phyloP scores from a whole-genome alignment of 768 basidiomycete genomes.

The Leccinum subgranulosum region DNA sequence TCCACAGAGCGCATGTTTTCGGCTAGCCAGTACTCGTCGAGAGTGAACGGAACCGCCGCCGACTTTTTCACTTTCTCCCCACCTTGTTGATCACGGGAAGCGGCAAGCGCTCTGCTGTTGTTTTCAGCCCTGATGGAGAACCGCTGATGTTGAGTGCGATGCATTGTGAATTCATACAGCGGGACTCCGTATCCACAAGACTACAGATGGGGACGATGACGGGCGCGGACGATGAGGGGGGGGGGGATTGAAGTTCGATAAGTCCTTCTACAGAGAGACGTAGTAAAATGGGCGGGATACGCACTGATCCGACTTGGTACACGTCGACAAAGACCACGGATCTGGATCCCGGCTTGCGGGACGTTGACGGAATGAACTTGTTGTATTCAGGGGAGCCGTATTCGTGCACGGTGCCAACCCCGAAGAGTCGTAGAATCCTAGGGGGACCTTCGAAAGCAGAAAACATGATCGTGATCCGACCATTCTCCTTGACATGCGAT shows the following conservation, averaged over 20 bases:
- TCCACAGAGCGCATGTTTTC: slow-evolving; percentile 55
- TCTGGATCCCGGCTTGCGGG: slow-evolving; percentile 56
- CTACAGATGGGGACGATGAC: slow-evolving; percentile 29
- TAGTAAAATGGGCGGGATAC: slow-evolving; percentile 2
- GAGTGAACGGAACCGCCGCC: slow-evolving; percentile 30
- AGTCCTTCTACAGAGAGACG: not conserved
- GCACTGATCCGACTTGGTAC: slow-evolving; percentile 50
- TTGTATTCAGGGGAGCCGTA: slow-evolving; percentile 62
- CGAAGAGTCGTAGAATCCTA: slow-evolving; percentile 55
- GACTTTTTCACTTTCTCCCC: not conserved
- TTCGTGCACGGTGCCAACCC: slow-evolving; percentile 57
- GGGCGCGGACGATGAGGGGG: no score
- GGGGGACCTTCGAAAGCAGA: slow-evolving; percentile 61
- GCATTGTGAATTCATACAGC: slow-evolving; percentile 53
- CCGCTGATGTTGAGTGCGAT: slow-evolving; percentile 51
- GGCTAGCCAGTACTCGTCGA: slow-evolving; percentile 51
- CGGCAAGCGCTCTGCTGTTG: slow-evolving; percentile 31
- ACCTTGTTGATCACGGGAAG: not conserved
- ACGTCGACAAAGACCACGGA: slow-evolving; percentile 59
- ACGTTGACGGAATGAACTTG: slow-evolving; percentile 43
- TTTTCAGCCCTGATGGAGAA: slow-evolving; percentile 40
- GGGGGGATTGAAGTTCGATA: no score
- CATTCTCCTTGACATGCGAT: slow-evolving; percentile 61
- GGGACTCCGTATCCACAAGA: slow-evolving; percentile 69
- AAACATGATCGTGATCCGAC: slow-evolving; percentile 62